Percentiles rank a stretch among this genome's conserved stretches.
These are phyloP conservation scores for Colletotrichum brevisporum DNA, from an alignment of 2,329 filamentous ascomycete species.

Conservation along the genomic window DNA sequence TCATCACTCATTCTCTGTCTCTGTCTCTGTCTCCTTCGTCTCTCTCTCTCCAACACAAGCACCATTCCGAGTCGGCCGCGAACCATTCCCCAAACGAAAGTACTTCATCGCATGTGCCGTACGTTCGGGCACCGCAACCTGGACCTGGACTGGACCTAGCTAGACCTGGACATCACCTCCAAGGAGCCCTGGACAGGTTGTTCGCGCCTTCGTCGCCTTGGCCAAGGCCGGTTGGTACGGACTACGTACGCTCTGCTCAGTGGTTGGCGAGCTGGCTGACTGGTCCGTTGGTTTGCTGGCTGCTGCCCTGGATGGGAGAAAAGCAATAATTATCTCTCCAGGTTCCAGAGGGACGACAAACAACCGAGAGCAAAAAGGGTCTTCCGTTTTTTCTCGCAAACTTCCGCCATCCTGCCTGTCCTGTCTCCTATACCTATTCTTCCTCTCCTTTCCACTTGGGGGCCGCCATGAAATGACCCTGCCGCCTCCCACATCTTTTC, in stretches of 20 bases:
- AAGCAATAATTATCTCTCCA: conserved; percentile 41
- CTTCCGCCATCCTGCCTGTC: conserved; percentile 12
- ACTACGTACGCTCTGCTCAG: background rate
- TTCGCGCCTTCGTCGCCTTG: background rate
- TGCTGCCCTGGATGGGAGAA: conserved; percentile 33
- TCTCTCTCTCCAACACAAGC: background rate
- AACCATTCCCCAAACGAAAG: conserved; percentile 23
- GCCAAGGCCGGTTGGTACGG: conserved; percentile 24
- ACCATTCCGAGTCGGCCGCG: conserved; percentile 5
- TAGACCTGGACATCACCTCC: conserved; percentile 2
- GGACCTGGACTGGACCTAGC: conserved; percentile 12
- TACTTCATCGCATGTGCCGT: conserved; percentile 31
- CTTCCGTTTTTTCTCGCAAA: conserved; percentile 31
- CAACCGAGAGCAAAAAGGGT: conserved; percentile 37
- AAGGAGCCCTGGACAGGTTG: conserved; percentile 9
- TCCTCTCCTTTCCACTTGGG: conserved; percentile 22
- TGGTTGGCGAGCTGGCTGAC: conserved; percentile 15
- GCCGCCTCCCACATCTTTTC: conserved; percentile 30
- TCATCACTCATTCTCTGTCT: background rate
- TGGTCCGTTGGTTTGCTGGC: conserved; percentile 22
- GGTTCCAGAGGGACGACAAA: conserved; percentile 36
- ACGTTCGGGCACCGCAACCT: conserved; percentile 29
- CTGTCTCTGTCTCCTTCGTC: no score
- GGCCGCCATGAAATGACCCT: conserved; percentile 35
- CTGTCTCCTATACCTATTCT: conserved; percentile 3